A percentile compares a stretch with the other conserved stretches of the same genome.
Conservation (phyloP, 148 eudicot species). For the Chenopodium formosanum region DNA sequence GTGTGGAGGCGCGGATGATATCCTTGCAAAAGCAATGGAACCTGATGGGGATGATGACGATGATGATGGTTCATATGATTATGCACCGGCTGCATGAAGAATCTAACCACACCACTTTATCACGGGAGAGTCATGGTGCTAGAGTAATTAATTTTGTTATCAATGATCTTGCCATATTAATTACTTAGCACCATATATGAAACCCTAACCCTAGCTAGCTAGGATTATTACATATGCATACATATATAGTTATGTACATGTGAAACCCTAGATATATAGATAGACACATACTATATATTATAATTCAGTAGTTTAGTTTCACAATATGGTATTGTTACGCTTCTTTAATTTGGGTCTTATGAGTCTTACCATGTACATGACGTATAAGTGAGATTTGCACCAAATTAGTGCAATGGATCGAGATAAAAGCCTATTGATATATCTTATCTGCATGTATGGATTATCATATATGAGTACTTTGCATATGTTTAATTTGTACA, state of each 20-base stretch:
- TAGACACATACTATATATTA: background rate
- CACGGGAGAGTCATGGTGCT: background rate
- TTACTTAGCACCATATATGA: background rate
- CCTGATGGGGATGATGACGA: conserved; percentile 8
- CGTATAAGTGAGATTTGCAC: background rate
- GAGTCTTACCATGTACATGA: too few relatives aligned
- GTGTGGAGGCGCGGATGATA: background rate
- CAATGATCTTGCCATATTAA: too few relatives aligned
- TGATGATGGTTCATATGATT: conserved; percentile 17
- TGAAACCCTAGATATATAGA: background rate
- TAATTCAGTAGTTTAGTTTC: background rate
- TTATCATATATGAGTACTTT: too few relatives aligned
- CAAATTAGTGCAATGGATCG: too few relatives aligned
- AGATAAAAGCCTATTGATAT: too few relatives aligned
- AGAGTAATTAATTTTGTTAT: background rate
- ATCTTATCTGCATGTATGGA: too few relatives aligned
- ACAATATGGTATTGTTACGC: background rate
- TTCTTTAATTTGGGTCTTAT: background rate
- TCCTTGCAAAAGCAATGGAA: background rate
- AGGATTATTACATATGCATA: background rate
- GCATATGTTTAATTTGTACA: too few relatives aligned
- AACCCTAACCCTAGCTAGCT: background rate
- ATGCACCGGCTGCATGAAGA: conserved; percentile 16
- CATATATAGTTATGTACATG: too few relatives aligned
- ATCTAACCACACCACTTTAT: background rate